Conservation (phyloP, 768 basidiomycete genomes). For the Collybia mongolica region DNA sequence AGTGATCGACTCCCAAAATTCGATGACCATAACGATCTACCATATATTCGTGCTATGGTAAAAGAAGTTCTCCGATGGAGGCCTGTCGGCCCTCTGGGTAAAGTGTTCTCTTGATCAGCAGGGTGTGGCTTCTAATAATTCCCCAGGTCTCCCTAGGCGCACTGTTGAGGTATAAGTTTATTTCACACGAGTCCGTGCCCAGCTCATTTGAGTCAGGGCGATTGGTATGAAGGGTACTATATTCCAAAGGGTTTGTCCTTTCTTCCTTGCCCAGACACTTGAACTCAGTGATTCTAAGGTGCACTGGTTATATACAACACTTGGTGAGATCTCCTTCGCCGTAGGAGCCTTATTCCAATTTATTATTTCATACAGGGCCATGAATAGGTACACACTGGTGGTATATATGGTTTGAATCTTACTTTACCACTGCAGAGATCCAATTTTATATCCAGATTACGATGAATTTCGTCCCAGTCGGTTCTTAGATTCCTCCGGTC, state of each 20-base stretch:
- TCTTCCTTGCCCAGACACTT: neutral
- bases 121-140: too few relatives aligned
- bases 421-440: neutral
- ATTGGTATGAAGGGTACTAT: slow-evolving; percentile 15
- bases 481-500: slow-evolving; percentile 25
- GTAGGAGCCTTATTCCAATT: too few relatives aligned
- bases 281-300: neutral
- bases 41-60: slow-evolving; percentile 22
- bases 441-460: neutral
- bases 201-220: slow-evolving; percentile 4
- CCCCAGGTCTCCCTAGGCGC: too few relatives aligned
- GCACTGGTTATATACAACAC: neutral
- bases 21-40: slow-evolving; percentile 17
- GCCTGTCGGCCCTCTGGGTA: slow-evolving; percentile 18
- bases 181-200: too few relatives aligned
- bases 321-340: too few relatives aligned
- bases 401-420: slow-evolving; percentile 1
- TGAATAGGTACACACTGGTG: neutral
- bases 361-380: neutral
- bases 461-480: slow-evolving; percentile 35
- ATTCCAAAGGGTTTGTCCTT: too few relatives aligned
- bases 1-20: slow-evolving; percentile 22
- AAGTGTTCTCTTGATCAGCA: neutral
- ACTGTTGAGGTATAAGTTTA: too few relatives aligned
- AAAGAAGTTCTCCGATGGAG: slow-evolving; percentile 21